Conservation (phyloP, 495 filamentous ascomycete genomes). For the Aspergillus sclerotiicarbonarius region DNA sequence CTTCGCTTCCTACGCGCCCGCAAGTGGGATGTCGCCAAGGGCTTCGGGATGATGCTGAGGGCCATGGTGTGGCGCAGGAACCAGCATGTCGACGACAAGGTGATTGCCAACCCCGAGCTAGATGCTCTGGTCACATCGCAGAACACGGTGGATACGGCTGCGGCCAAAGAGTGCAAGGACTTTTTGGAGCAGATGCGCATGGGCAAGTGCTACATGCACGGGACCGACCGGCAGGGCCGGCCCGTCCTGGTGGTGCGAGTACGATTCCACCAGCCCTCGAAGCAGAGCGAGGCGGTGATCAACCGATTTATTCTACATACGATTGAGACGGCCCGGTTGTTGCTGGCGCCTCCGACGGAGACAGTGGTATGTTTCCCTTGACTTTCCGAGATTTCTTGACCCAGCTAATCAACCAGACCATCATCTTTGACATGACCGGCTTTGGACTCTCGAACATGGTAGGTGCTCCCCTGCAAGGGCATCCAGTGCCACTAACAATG, state of each 20-base stretch:
- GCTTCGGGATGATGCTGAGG: constrained; percentile 84
- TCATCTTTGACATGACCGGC: constrained; percentile 91
- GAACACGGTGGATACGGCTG: constrained; percentile 45
- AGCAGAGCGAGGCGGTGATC: constrained; percentile 76
- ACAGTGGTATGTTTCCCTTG: constrained; percentile 66
- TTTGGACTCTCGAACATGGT: constrained; percentile 95
- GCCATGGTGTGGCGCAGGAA: constrained; percentile 84
- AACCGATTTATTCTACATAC: constrained; percentile 88
- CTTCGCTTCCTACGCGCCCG: constrained; percentile 86
- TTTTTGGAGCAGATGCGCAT: constrained; percentile 82
- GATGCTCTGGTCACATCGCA: constrained; percentile 58
- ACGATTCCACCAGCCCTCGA: constrained; percentile 75
- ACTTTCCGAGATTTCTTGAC: not conserved
- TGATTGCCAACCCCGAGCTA: constrained; percentile 74
- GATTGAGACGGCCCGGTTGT: constrained; percentile 83
- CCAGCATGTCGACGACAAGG: constrained; percentile 77
- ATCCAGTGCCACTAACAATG: not conserved
- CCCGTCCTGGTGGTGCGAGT: constrained; percentile 83
- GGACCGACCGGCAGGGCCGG: constrained; percentile 74
- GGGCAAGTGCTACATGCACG: constrained; percentile 91
- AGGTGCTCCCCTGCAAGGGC: constrained; percentile 18
- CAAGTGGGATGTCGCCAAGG: constrained; percentile 91
- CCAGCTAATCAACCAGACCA: constrained; percentile 46
- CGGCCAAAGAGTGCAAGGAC: constrained; percentile 66
- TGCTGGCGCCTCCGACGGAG: constrained; percentile 73